Evolutionary conservation across 192 early-diverging fungal species (phyloP).

Genomic region (Blastocladiella britannica): DNA sequence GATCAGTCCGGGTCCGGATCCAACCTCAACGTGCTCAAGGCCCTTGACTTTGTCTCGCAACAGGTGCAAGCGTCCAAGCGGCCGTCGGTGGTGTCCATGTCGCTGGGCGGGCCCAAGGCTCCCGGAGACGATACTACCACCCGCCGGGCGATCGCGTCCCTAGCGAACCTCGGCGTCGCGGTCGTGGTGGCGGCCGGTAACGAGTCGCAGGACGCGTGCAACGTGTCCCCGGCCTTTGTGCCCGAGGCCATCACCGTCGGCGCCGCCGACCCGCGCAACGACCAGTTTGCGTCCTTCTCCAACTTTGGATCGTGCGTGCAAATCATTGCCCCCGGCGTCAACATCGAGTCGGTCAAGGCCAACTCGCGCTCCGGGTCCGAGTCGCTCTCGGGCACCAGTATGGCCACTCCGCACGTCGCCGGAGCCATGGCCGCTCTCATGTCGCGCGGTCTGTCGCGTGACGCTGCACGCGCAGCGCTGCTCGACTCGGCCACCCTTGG

Average conservation of each 20-base stretch:
- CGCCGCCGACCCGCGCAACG: conserved; percentile 52
- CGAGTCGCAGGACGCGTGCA: conserved; percentile 28
- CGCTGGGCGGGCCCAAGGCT: conserved; percentile 3
- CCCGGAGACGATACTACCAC: not conserved
- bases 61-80: conserved; percentile 2
- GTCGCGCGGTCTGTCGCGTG: not conserved
- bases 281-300: conserved; percentile 65
- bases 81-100: conserved; percentile 1
- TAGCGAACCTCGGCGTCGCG: conserved; percentile 9
- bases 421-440: conserved; percentile 22
- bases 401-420: conserved; percentile 19
- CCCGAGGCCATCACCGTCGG: conserved; percentile 70
- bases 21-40: conserved; percentile 73
- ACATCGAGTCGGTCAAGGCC: conserved; percentile 16
- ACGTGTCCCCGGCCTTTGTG: conserved; percentile 23
- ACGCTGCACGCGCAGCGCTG: not conserved
- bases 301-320: conserved; percentile 86
- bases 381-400: conserved; percentile 14
- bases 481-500: conserved; percentile 1
- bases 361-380: conserved; percentile 19
- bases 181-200: conserved; percentile 43
- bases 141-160: conserved; percentile 4
- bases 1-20: conserved; percentile 70
- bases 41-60: conserved; percentile 24
- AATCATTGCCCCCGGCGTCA: conserved; percentile 74